Evolutionary conservation across 78 protist genomes (phyloP).

Genomic region (Protostelium mycophagum): DNA sequence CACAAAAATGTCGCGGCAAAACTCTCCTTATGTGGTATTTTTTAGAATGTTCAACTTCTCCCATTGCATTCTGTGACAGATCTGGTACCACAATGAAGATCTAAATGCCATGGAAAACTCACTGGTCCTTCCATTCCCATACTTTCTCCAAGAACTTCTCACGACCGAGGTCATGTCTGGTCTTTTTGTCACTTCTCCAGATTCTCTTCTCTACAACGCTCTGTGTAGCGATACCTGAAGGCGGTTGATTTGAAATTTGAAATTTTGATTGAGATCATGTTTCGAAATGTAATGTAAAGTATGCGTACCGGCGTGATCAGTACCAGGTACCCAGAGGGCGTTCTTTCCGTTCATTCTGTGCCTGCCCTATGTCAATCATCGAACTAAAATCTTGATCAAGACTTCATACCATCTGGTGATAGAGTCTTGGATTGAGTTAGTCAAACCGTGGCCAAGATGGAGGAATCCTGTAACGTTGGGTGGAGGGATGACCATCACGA

Average conservation of each 20-base stretch:
- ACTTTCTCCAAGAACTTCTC: constrained; percentile 88
- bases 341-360: constrained; percentile 91
- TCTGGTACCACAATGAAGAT: background rate
- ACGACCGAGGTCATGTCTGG: constrained; percentile 91
- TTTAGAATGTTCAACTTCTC: too few species aligned
- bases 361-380: background rate
- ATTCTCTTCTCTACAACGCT: constrained; percentile 93
- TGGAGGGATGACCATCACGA: constrained; percentile 95
- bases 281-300: background rate
- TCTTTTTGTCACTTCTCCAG: constrained; percentile 32
- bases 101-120: background rate
- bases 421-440: constrained; percentile 85
- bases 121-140: constrained; percentile 93
- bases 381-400: background rate
- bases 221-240: constrained; percentile 60
- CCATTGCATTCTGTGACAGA: too few species aligned
- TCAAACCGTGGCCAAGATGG: constrained; percentile 99
- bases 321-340: constrained; percentile 95
- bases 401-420: constrained; percentile 68
- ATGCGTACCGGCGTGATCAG: constrained; percentile 95
- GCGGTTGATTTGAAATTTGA: constrained; percentile 15
- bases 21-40: too few species aligned
- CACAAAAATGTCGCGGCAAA: too few species aligned
- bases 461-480: constrained; percentile 99
- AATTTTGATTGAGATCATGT: constrained; percentile 84